A percentile compares a stretch with the other conserved stretches of the same genome.
phyloP scores from a whole-genome alignment of 2,329 filamentous ascomycete species.

The Thielaviopsis euricoi region DNA sequence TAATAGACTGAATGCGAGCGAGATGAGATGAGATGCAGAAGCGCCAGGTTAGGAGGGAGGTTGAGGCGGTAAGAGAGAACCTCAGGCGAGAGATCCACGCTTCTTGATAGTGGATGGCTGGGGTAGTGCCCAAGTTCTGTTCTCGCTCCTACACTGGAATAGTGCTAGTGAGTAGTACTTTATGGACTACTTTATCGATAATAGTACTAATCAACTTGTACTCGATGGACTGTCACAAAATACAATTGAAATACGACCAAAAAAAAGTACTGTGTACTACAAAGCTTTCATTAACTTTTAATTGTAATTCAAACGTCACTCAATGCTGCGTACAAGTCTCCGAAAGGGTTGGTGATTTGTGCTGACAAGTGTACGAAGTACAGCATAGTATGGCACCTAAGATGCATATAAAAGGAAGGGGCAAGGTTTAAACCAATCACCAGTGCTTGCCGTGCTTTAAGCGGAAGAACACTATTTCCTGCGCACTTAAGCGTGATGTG shows the following conservation, averaged over 20 bases:
- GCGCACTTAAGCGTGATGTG: neutral
- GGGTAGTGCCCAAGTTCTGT: neutral
- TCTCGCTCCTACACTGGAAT: neutral
- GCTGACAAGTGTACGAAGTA: too few species aligned
- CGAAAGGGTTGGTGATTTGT: too few species aligned
- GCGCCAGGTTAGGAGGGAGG: neutral
- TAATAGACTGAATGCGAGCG: neutral
- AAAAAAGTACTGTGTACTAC: too few species aligned
- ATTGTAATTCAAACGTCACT: too few species aligned
- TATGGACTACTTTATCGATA: neutral
- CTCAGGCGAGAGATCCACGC: neutral
- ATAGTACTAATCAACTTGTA: too few species aligned
- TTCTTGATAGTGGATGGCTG: neutral
- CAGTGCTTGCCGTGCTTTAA: too few species aligned
- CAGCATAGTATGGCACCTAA: too few species aligned
- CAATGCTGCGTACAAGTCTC: too few species aligned
- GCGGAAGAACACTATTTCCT: neutral
- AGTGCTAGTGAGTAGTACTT: neutral
- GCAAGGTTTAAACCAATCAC: neutral
- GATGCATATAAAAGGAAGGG: neutral
- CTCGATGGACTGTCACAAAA: too few species aligned
- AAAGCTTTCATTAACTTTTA: too few species aligned
- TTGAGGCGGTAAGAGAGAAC: neutral
- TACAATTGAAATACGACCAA: too few species aligned
- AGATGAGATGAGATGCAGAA: neutral